Evolutionary conservation across 2,329 filamentous ascomycete genomes (phyloP).

Genomic region (Eurotiales sp.): DNA sequence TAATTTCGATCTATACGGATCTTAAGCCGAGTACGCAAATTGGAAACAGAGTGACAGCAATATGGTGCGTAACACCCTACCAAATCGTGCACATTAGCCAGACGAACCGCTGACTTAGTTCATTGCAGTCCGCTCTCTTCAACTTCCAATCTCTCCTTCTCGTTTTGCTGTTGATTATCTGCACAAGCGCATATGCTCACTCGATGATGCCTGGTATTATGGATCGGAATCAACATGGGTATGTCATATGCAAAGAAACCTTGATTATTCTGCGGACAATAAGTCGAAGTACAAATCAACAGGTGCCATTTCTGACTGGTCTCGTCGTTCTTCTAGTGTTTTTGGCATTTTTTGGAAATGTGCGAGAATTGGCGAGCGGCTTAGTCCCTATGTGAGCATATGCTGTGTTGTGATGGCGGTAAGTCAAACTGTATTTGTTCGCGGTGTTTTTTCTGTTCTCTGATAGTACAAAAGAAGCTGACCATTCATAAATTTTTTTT

Average conservation of each 20-base stretch:
- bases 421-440: constrained; percentile 33
- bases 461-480: neutral
- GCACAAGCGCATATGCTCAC: constrained; percentile 92
- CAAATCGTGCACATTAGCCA: neutral
- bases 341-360: constrained; percentile 95
- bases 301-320: neutral
- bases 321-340: constrained; percentile 46
- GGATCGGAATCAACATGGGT: constrained; percentile 91
- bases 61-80: neutral
- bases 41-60: neutral
- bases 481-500: neutral
- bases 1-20: neutral
- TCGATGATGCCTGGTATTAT: constrained; percentile 84
- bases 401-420: constrained; percentile 95
- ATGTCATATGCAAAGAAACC: constrained; percentile 34
- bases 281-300: neutral
- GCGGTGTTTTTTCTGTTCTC: too few relatives aligned
- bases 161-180: constrained; percentile 90
- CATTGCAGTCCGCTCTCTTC: constrained; percentile 81
- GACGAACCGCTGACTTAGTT: neutral
- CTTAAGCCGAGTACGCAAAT: neutral
- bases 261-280: too few relatives aligned
- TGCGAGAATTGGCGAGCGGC: constrained; percentile 82
- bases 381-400: constrained; percentile 93
- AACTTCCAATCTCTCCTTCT: constrained; percentile 97